phyloP scores from a whole-genome alignment of 1,284 basidiomycete genomes.

The Apiotrichum domesticum region DNA sequence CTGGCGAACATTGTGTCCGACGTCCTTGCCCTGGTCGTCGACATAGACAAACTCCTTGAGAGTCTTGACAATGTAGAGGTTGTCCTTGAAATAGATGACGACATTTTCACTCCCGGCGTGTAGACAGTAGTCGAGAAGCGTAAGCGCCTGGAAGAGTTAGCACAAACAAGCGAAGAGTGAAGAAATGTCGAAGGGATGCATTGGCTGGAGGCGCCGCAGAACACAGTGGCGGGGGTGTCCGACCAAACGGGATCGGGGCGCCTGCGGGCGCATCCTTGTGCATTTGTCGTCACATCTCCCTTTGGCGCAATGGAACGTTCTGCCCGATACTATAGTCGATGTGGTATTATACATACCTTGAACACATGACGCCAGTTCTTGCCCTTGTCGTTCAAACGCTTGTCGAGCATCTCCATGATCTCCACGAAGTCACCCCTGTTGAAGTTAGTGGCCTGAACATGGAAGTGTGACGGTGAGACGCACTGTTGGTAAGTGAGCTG shows the following conservation, averaged over 20 bases:
- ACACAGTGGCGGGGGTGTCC: no score
- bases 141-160: conserved; percentile 62
- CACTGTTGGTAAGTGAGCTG: conserved; percentile 97
- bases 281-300: background rate
- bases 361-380: conserved; percentile 99
- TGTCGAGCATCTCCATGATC: conserved; percentile 99
- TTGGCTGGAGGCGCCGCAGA: background rate
- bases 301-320: background rate
- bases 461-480: conserved; percentile 38
- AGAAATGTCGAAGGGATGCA: background rate
- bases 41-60: conserved; percentile 97
- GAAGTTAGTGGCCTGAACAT: conserved; percentile 3
- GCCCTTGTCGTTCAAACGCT: conserved; percentile 97
- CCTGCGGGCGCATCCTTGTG: no score
- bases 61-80: conserved; percentile 97
- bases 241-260: no score
- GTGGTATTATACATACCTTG: conserved; percentile 58
- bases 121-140: conserved; percentile 91
- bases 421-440: conserved; percentile 92
- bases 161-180: background rate
- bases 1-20: conserved; percentile 95
- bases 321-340: background rate
- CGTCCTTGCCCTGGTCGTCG: conserved; percentile 94
- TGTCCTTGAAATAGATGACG: conserved; percentile 97
- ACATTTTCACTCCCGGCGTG: conserved; percentile 98